These are phyloP conservation scores for Puccinia novopanici DNA, from an alignment of 1,284 basidiomycete genomes.

Conservation along the genomic window DNA sequence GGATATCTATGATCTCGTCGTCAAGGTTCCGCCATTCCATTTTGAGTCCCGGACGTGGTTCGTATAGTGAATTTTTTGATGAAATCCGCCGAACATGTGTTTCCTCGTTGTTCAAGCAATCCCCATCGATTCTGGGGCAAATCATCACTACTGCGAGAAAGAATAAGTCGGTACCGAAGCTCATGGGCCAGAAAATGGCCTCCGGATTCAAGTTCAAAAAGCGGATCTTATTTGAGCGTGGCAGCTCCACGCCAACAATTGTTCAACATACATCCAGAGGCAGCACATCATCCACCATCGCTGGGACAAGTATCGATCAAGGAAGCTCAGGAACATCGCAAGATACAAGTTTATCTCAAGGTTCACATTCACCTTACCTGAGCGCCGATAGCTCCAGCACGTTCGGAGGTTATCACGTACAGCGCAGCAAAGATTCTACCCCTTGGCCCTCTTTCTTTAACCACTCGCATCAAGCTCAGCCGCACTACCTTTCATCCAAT, in stretches of 20 bases:
- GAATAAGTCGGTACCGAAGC: constrained; percentile 50
- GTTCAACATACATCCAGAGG: constrained; percentile 5
- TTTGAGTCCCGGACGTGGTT: constrained; percentile 51
- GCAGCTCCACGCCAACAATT: constrained; percentile 6
- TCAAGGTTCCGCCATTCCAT: constrained; percentile 50
- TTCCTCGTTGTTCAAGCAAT: constrained; percentile 50
- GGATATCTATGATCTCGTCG: constrained; percentile 49
- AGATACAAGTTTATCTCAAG: neutral
- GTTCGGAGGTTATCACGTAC: constrained; percentile 17
- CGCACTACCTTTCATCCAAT: constrained; percentile 7
- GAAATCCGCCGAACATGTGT: constrained; percentile 51
- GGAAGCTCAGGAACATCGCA: constrained; percentile 21
- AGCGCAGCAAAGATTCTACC: neutral
- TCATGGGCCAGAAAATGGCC: constrained; percentile 49
- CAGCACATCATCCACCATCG: neutral
- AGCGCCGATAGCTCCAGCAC: neutral
- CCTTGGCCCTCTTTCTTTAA: constrained; percentile 19
- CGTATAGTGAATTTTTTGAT: constrained; percentile 51
- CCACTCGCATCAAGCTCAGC: neutral
- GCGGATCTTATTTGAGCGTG: constrained; percentile 36
- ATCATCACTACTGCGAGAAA: constrained; percentile 51
- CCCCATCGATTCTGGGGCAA: constrained; percentile 50
- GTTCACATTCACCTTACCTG: constrained; percentile 14
- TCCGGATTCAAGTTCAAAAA: constrained; percentile 51
- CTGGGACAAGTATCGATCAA: constrained; percentile 30